These are phyloP conservation scores for Aspergillus ostianus DNA, from an alignment of 495 filamentous ascomycete genomes.

Conservation along the genomic window DNA sequence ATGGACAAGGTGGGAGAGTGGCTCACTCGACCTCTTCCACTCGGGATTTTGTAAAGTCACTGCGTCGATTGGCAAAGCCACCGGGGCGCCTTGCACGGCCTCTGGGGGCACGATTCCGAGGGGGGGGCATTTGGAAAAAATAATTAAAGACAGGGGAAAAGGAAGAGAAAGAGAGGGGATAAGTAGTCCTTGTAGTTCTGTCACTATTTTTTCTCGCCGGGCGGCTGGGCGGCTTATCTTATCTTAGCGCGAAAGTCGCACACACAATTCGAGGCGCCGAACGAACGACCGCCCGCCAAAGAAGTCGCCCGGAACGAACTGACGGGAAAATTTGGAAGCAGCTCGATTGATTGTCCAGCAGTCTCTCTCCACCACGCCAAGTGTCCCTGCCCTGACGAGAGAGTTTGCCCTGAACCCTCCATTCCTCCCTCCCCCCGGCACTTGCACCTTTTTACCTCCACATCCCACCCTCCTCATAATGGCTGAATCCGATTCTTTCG, in stretches of 20 bases:
- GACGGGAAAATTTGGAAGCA: constrained; percentile 21
- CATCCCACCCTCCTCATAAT: constrained; percentile 53
- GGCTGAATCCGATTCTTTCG: constrained; percentile 80
- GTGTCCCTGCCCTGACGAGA: constrained; percentile 7
- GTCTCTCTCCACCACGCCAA: constrained; percentile 23
- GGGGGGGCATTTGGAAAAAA: constrained; percentile 19
- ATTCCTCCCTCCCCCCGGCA: constrained; percentile 11
- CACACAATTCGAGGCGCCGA: constrained; percentile 44
- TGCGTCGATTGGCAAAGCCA: constrained; percentile 20
- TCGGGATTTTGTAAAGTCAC: constrained; percentile 38
- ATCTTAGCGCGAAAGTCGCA: constrained; percentile 57
- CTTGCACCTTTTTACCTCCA: constrained; percentile 11
- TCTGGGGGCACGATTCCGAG: constrained; percentile 24
- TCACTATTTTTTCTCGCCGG: constrained; percentile 8
- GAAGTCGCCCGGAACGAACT: constrained; percentile 24
- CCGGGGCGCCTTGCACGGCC: constrained; percentile 33
- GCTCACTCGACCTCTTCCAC: constrained; percentile 43
- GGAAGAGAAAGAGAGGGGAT: neutral
- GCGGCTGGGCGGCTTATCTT: constrained; percentile 44
- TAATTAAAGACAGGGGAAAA: neutral
- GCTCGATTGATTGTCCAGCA: neutral
- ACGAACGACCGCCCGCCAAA: constrained; percentile 19
- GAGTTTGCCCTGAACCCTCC: constrained; percentile 11
- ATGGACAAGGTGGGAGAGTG: neutral
- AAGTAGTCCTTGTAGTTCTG: too few relatives aligned